A percentile compares a stretch with the other conserved stretches of the same genome.
phyloP scores from a whole-genome alignment of 164 flowering plant species.

The Houttuynia cordata region DNA sequence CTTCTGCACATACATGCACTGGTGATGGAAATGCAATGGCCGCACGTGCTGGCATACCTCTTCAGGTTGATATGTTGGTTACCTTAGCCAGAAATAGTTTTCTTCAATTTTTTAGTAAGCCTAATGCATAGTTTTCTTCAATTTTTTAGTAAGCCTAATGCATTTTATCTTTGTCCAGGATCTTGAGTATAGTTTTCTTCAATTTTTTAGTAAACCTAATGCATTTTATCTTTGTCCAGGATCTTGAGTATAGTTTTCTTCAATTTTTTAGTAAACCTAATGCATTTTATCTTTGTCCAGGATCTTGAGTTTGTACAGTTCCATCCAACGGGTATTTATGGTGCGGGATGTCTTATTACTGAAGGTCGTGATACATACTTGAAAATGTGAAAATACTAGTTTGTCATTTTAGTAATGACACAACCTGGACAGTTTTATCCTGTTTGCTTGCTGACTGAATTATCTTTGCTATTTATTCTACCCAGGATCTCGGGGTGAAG shows the following conservation, averaged over 20 bases:
- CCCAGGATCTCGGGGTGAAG: conserved; percentile 98
- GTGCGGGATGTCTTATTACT: conserved; percentile 96
- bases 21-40: conserved; percentile 99
- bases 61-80: conserved; percentile 44
- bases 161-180: background rate
- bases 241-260: no score
- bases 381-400: background rate
- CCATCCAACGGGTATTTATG: conserved; percentile 95
- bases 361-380: conserved; percentile 43
- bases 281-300: conserved; percentile 27
- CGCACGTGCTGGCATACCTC: conserved; percentile 92
- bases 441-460: background rate
- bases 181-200: background rate
- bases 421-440: background rate
- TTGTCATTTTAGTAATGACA: no score
- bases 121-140: background rate
- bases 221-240: background rate
- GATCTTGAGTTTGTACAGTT: conserved; percentile 98
- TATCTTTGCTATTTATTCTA: background rate
- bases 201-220: background rate
- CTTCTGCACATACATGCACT: conserved; percentile 99
- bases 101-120: background rate
- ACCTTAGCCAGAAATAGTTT: background rate
- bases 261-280: background rate
- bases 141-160: background rate